Percentiles rank a stretch among this genome's conserved stretches.
Evolutionary conservation across 2,329 filamentous ascomycete species (phyloP).

Genomic region (Arachnomyces sp.): DNA sequence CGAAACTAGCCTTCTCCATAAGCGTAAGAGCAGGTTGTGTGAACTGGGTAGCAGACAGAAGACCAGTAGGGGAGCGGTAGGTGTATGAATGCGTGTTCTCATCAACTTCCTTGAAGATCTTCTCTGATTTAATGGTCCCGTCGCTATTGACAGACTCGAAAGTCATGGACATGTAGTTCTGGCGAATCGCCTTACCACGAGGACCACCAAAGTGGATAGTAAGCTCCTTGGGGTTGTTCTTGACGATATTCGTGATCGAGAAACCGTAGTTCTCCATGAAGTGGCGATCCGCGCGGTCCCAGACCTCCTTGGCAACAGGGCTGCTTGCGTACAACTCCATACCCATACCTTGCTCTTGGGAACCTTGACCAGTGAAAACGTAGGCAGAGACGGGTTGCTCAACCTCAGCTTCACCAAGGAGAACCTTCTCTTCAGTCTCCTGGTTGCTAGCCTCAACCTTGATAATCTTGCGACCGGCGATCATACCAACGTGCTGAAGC

Average conservation of each 20-base stretch:
- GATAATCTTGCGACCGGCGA: constrained; percentile 25
- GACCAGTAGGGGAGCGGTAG: constrained; percentile 86
- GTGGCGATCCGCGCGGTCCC: constrained; percentile 95
- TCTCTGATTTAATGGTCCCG: constrained; percentile 92
- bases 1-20: constrained; percentile 99
- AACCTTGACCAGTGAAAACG: constrained; percentile 96
- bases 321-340: constrained; percentile 98
- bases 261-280: constrained; percentile 99
- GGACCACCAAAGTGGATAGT: constrained; percentile 97
- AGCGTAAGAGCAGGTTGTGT: constrained; percentile 94
- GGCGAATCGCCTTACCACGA: constrained; percentile 89
- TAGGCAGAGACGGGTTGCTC: constrained; percentile 96
- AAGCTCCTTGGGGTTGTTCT: constrained; percentile 98
- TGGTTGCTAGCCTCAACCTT: constrained; percentile 74
- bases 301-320: constrained; percentile 88
- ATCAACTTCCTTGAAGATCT: constrained; percentile 97
- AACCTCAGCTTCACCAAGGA: constrained; percentile 90
- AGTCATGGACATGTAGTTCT: constrained; percentile 99
- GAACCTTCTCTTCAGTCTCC: constrained; percentile 92
- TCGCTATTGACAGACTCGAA: constrained; percentile 95
- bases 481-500: constrained; percentile 28
- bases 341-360: constrained; percentile 98
- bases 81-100: constrained; percentile 94
- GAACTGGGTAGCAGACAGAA: constrained; percentile 95
- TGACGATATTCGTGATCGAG: constrained; percentile 96